Percentiles rank a stretch among this genome's conserved stretches.
phyloP scores from a whole-genome alignment of 305 asterid species.

The Caryopteris hybrid region DNA sequence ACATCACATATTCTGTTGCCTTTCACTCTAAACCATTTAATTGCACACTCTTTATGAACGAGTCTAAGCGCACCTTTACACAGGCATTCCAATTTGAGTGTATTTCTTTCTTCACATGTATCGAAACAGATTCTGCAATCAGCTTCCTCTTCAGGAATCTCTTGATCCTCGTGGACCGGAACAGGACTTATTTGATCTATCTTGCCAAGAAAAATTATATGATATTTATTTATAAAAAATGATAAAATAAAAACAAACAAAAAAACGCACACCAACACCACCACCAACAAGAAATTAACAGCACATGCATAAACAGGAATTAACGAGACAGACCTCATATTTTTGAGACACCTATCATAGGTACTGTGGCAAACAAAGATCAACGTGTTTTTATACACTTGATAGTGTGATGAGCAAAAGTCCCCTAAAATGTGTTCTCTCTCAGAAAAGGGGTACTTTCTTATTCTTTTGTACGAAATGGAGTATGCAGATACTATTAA shows the following conservation, averaged over 20 bases:
- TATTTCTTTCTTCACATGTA: constrained; percentile 70
- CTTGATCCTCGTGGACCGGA: constrained; percentile 62
- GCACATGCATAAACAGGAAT: background rate
- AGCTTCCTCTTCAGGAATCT: constrained; percentile 97
- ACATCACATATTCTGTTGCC: constrained; percentile 74
- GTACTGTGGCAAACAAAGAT: background rate
- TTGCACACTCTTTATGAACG: constrained; percentile 77
- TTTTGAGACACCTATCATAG: background rate
- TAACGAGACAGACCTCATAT: background rate
- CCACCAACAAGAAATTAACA: background rate
- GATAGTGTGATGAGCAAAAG: background rate
- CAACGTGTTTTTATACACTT: background rate
- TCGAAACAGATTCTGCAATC: constrained; percentile 89
- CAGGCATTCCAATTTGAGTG: constrained; percentile 80
- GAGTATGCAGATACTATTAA: background rate
- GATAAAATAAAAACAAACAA: background rate
- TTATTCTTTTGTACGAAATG: background rate
- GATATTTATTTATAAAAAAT: too few relatives aligned
- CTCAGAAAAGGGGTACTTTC: background rate
- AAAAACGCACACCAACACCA: background rate
- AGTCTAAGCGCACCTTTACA: constrained; percentile 89
- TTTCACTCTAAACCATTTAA: constrained; percentile 76
- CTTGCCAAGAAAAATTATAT: constrained; percentile 22
- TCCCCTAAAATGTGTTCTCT: background rate
- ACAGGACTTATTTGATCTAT: constrained; percentile 66